Conservation (phyloP, 1,139 yeast species). For the Yamadazyma siamensis region DNA sequence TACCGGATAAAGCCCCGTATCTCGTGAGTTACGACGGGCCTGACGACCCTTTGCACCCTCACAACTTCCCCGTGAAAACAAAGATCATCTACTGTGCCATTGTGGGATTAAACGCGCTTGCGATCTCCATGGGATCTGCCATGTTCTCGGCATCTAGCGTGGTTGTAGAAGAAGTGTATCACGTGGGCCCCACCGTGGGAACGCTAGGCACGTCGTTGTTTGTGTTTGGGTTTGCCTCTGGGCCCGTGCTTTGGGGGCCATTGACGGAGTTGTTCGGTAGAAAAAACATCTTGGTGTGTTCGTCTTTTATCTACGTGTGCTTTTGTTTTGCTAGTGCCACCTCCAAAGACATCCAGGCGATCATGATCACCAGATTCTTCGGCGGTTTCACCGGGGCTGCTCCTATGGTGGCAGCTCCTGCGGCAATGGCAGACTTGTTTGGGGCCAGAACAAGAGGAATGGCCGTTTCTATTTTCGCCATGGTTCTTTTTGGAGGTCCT, state of each 20-base stretch:
- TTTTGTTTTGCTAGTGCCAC: slow-evolving; percentile 40
- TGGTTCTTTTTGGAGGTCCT: slow-evolving; percentile 44
- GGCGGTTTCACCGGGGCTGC: slow-evolving; percentile 44
- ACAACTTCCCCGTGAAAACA: slow-evolving; percentile 37
- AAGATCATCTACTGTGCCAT: slow-evolving; percentile 26
- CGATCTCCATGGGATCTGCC: slow-evolving; percentile 51
- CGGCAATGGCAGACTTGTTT: slow-evolving; percentile 40
- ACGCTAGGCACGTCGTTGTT: slow-evolving; percentile 40
- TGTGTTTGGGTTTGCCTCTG: slow-evolving; percentile 45
- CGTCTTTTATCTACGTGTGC: slow-evolving; percentile 29
- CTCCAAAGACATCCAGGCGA: slow-evolving; percentile 35
- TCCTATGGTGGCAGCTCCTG: slow-evolving; percentile 42
- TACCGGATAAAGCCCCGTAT: slow-evolving; percentile 33
- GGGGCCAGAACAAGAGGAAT: slow-evolving; percentile 31
- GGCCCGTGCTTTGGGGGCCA: slow-evolving; percentile 44
- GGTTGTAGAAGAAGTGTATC: slow-evolving; percentile 24
- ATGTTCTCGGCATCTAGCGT: slow-evolving; percentile 32
- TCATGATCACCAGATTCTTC: slow-evolving; percentile 41
- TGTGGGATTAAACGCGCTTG: slow-evolving; percentile 32
- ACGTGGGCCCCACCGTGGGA: slow-evolving; percentile 31
- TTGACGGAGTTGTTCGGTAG: slow-evolving; percentile 41
- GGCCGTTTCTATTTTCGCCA: slow-evolving; percentile 31
- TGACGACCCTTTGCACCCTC: slow-evolving; percentile 48
- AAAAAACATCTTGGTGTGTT: slow-evolving; percentile 25
- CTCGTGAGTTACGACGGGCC: slow-evolving; percentile 47